Base-by-base conservation (phyloP, 2,329 filamentous ascomycete species). In the Sclerotinia subarctica region DNA sequence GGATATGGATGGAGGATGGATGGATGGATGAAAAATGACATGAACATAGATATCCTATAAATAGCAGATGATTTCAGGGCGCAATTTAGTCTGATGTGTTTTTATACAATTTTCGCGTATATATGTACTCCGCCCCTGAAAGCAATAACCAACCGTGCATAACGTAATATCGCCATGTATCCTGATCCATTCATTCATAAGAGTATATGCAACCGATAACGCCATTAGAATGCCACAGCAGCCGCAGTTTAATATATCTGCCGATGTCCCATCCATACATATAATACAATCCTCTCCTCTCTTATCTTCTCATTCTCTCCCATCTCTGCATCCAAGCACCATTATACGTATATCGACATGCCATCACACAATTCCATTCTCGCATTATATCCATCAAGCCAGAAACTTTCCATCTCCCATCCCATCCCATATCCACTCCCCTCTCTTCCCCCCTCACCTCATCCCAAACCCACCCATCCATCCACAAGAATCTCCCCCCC, bases 191-290 rank as follows among this genome's bases (percentile, higher is more conserved):
- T 51, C 56, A 60, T 52, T 42, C 42, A 13, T 35, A 26, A 53
- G 13, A 46, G 35, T 42, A 46, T 53, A 62, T 46, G 24, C 24
- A 51, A 52, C 54, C 70, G 69, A 26, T 71, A 72, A 76, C 75
- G 74, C 75, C 24, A 24, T 70, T 73, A 74, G 74, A 75, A 77
- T 77, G 75, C 75, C 38, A 67, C 26, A 63, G 15, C 26, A 63
- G 15, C 59, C 35, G 47, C 62, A 44, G 62, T 70, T 69, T 66
- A 69, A 44, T 69, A 70, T 72, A 66, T 75, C 62, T 53, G 68
- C 57, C 52, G 19, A n/a, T 51, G 32, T 51, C 59, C 29, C 35
- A 32, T 49, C n/a, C 59, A 47, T 46, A 42, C 53, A 64, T 73
- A 74, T 66, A 70, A 67, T 74, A 74, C 72, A 75, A 21, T 66